phyloP scores from a whole-genome alignment of 83 land plant genomes.

The Diphasiastrum complanatum region DNA sequence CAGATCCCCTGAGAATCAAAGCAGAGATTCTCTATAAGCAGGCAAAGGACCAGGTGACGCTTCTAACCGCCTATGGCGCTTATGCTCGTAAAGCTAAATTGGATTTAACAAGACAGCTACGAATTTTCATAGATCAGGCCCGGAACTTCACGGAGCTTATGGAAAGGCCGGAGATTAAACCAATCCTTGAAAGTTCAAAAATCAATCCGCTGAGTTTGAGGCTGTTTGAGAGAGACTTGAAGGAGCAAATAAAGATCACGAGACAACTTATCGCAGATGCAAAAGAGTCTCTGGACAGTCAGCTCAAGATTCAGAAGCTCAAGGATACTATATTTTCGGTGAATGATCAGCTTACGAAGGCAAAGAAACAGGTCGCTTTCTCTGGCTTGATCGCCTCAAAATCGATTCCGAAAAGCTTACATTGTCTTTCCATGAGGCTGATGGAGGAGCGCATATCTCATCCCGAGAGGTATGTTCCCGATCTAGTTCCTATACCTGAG shows the following conservation, averaged over 20 bases:
- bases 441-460: conserved; percentile 10
- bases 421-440: conserved; percentile 12
- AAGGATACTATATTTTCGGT: conserved; percentile 14
- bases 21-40: conserved; percentile 6
- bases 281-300: conserved; percentile 4
- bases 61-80: conserved; percentile 7
- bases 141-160: conserved; percentile 13
- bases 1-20: neutral
- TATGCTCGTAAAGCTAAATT: conserved; percentile 7
- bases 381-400: conserved; percentile 8
- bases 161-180: conserved; percentile 1
- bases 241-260: conserved; percentile 1
- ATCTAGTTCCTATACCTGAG: neutral
- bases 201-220: conserved; percentile 6
- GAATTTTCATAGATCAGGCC: conserved; percentile 13
- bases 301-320: conserved; percentile 19
- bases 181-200: neutral
- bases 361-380: conserved; percentile 14
- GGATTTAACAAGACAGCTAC: conserved; percentile 7
- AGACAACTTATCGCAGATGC: conserved; percentile 7
- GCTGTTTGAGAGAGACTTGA: conserved; percentile 8
- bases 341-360: conserved; percentile 10
- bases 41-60: conserved; percentile 8
- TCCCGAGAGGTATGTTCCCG: conserved; percentile 8
- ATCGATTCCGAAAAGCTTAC: conserved; percentile 7